phyloP scores from a whole-genome alignment of 2,329 filamentous ascomycete species.

The Aspergillus glaucus region DNA sequence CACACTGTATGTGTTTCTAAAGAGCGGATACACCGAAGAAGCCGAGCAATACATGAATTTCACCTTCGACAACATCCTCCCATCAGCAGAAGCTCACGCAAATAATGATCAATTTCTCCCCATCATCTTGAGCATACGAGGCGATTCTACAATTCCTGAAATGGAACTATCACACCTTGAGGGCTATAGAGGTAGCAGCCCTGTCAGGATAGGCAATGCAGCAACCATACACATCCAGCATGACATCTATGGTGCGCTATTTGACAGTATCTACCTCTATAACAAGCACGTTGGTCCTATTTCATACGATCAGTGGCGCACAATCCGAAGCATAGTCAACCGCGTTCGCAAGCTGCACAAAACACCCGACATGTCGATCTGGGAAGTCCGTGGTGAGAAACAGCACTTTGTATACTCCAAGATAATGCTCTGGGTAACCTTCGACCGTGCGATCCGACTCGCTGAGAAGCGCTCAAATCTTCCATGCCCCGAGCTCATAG shows the following conservation, averaged over 20 bases:
- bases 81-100: constrained; percentile 38
- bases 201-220: constrained; percentile 71
- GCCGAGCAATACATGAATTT: constrained; percentile 74
- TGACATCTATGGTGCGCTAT: constrained; percentile 72
- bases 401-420: constrained; percentile 76
- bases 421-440: constrained; percentile 78
- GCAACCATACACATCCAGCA: constrained; percentile 71
- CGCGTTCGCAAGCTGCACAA: constrained; percentile 63
- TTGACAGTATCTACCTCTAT: constrained; percentile 71
- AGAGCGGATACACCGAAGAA: constrained; percentile 68
- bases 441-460: constrained; percentile 67
- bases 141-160: constrained; percentile 68
- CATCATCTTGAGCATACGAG: constrained; percentile 76
- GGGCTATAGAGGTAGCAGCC: constrained; percentile 63
- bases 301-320: constrained; percentile 69
- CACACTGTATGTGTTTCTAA: constrained; percentile 68
- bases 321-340: constrained; percentile 63
- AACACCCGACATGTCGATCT: constrained; percentile 72
- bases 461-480: constrained; percentile 65
- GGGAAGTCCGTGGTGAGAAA: constrained; percentile 70
- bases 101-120: constrained; percentile 53
- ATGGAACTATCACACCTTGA: constrained; percentile 62
- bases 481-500: constrained; percentile 62
- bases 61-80: constrained; percentile 62
- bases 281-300: constrained; percentile 74